Conservation (phyloP, 352 stramenopile species). For the Pythium apleroticum region DNA sequence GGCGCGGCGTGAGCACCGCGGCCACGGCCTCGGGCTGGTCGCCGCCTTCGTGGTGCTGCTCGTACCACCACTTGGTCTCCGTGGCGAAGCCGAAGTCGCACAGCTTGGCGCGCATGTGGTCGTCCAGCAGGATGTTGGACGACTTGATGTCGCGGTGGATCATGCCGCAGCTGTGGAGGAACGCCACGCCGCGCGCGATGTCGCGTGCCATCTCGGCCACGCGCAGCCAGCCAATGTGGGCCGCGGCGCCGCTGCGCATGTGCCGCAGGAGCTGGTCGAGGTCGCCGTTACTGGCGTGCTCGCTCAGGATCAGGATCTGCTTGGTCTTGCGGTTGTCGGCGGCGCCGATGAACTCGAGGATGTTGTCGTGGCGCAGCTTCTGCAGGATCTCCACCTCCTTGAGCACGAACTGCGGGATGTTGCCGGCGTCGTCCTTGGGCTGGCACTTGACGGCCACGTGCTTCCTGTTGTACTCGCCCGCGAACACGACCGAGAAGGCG, state of each 20-base stretch:
- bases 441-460: conserved; percentile 86
- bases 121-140: conserved; percentile 85
- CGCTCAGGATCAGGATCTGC: conserved; percentile 83
- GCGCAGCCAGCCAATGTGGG: conserved; percentile 60
- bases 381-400: conserved; percentile 76
- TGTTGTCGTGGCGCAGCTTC: conserved; percentile 62
- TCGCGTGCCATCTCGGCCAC: conserved; percentile 75
- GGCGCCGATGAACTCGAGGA: conserved; percentile 76
- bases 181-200: conserved; percentile 91
- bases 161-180: conserved; percentile 90
- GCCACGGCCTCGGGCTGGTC: conserved; percentile 11
- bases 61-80: conserved; percentile 47
- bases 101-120: conserved; percentile 67
- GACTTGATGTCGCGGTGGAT: conserved; percentile 89
- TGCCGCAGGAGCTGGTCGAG: conserved; percentile 64
- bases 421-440: conserved; percentile 68
- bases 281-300: conserved; percentile 77
- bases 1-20: conserved; percentile 26
- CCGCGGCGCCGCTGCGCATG: conserved; percentile 43
- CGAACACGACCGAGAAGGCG: conserved; percentile 80
- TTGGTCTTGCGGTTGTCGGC: conserved; percentile 68
- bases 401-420: conserved; percentile 73
- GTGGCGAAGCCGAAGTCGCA: conserved; percentile 88
- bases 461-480: conserved; percentile 68
- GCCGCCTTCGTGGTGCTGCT: conserved; percentile 26